Base-by-base conservation (phyloP, 768 basidiomycete species). In the Roridomyces roridus region DNA sequence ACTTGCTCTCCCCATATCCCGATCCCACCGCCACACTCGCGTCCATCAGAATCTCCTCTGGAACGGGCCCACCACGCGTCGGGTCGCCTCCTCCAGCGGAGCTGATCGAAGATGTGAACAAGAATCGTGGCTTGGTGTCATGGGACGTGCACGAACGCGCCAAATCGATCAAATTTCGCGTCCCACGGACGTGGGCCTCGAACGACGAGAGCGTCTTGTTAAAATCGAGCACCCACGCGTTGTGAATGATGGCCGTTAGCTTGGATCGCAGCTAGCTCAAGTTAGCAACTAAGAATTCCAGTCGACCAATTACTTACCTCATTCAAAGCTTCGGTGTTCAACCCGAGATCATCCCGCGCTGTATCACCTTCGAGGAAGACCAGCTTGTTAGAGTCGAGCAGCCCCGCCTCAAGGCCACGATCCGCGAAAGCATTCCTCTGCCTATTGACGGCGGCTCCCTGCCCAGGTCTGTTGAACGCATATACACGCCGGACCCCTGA, bases 201-300 rank as follows among this genome's bases (percentile, higher is more conserved):
- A 81, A 79, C 1, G 81, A 77, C 5, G 73, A 69, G 5, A 83
- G 62, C 0, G 72, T 55, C 21, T 76, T 26, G 53, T 80, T 83
- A 63, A 82, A 81, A 40, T 83, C 75, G n/a, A 82, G 64, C 21
- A 65, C 72, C 81, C 81, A 82, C 3, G 80, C 80, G 44, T 74
- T 77, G 49, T 82, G 79, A 11, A 81, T 72, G 55, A 82, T 73
- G 14, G 58, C 50, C 0, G 70, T 78, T 6, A 76, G 65, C 6
- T 62, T 64, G 18, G 62, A 53, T 14, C 67, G 63, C 10, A 78
- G 58, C 71, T 75, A 42, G 3, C 20, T 4, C 31, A 8, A 43
- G n/a, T 14, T 46, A 25, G 18, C 1, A 48, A 43, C 46, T 15
- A 3, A 26, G 21, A 17, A 35, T 20, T 24, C 6, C 25, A 52